These are phyloP conservation scores for Coniferiporia weirii DNA, from an alignment of 1,284 basidiomycete species.

Conservation along the genomic window DNA sequence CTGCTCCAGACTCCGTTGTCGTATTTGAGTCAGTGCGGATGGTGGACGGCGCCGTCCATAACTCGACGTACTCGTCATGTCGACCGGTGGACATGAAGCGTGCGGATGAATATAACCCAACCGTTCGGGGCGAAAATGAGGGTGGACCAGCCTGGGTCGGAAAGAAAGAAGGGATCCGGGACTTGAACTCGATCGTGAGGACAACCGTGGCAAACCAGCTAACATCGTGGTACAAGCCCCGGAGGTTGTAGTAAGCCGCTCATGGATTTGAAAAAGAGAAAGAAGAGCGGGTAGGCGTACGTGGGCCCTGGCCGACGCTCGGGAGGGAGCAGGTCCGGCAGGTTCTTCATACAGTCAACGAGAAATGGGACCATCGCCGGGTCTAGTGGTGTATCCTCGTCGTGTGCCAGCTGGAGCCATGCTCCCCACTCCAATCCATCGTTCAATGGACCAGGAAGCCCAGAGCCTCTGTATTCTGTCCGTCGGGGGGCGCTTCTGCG, in stretches of 20 bases:
- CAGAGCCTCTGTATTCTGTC: neutral
- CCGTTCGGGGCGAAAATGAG: conserved; percentile 38
- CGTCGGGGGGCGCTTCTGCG: neutral
- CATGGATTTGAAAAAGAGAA: neutral
- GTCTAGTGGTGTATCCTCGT: conserved; percentile 38
- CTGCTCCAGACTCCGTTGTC: neutral
- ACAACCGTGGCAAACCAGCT: conserved; percentile 61
- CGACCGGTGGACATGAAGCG: conserved; percentile 48
- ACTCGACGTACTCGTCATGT: conserved; percentile 52
- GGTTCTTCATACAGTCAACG: conserved; percentile 45
- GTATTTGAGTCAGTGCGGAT: conserved; percentile 30
- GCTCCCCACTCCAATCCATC: conserved; percentile 47
- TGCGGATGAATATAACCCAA: conserved; percentile 47
- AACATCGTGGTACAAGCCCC: neutral
- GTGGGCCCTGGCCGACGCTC: conserved; percentile 19
- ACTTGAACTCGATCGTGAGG: conserved; percentile 55
- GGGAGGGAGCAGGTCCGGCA: conserved; percentile 40
- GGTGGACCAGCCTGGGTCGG: conserved; percentile 22
- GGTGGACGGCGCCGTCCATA: conserved; percentile 58
- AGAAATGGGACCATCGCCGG: conserved; percentile 47
- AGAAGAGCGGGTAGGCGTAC: neutral
- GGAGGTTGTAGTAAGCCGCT: too few relatives aligned
- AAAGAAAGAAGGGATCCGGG: conserved; percentile 37
- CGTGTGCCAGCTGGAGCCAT: conserved; percentile 46
- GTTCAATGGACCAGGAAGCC: neutral